phyloP scores from a whole-genome alignment of 169 alveolate genomes.

The Eimeria acervulina region DNA sequence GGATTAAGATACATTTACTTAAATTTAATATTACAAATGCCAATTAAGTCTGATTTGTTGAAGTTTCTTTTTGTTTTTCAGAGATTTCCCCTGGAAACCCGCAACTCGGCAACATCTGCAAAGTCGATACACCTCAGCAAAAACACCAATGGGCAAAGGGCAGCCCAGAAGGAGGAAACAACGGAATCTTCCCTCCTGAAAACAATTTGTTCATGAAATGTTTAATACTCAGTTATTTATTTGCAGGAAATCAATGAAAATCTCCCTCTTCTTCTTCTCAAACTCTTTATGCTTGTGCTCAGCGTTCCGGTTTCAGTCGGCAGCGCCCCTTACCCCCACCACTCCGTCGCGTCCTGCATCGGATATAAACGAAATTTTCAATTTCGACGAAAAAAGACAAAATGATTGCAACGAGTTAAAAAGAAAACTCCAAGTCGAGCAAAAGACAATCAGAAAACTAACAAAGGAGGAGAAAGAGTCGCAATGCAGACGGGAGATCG shows the following conservation, averaged over 20 bases:
- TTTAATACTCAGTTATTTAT: not conserved
- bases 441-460: not conserved
- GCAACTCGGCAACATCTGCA: not conserved
- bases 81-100: not conserved
- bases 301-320: conserved; percentile 39
- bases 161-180: not conserved
- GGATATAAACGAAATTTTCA: not conserved
- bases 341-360: conserved; percentile 18
- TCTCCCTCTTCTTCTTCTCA: not conserved
- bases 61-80: not conserved
- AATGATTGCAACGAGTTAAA: conserved; percentile 22
- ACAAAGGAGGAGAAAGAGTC: conserved; percentile 22
- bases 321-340: conserved; percentile 15
- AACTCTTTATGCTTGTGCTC: not conserved
- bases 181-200: not conserved
- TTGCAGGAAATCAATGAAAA: not conserved
- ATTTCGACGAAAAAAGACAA: conserved; percentile 24
- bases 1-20: not conserved
- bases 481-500: conserved; percentile 20
- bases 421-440: conserved; percentile 31
- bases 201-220: not conserved
- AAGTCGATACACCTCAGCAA: not conserved
- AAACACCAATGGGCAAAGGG: not conserved
- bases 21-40: not conserved
- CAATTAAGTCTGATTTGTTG: not conserved